These are phyloP conservation scores for Xylariomycetidae sp. DNA, from an alignment of 2,329 filamentous ascomycete genomes.

Conservation along the genomic window DNA sequence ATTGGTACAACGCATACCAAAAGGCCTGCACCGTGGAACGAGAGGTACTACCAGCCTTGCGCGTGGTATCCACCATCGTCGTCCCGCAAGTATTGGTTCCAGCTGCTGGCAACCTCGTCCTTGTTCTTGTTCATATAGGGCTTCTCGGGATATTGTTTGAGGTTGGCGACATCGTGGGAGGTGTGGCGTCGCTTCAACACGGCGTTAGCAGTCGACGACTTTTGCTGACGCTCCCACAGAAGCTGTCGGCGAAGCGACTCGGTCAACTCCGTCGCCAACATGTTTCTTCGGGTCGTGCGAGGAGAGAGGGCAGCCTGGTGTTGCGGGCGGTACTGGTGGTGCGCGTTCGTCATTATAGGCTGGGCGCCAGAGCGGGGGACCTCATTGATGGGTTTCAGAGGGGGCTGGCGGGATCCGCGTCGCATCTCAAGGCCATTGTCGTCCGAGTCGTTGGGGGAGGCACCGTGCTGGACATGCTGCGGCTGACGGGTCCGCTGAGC, in stretches of 20 bases:
- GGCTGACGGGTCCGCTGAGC: constrained; percentile 55
- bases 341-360: constrained; percentile 69
- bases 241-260: constrained; percentile 88
- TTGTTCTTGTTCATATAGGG: constrained; percentile 52
- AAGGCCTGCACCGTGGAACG: no score
- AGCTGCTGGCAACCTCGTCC: constrained; percentile 60
- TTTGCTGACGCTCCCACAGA: constrained; percentile 92
- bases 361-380: constrained; percentile 63
- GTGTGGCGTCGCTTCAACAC: constrained; percentile 87
- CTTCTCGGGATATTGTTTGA: constrained; percentile 73
- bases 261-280: constrained; percentile 91
- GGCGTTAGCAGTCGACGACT: constrained; percentile 81
- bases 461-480: constrained; percentile 36
- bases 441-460: constrained; percentile 53
- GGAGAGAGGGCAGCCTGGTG: constrained; percentile 79
- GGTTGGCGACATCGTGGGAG: constrained; percentile 81
- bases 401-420: constrained; percentile 44
- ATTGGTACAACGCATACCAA: no score
- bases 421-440: constrained; percentile 61
- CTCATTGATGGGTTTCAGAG: constrained; percentile 51
- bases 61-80: constrained; percentile 80
- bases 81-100: constrained; percentile 82
- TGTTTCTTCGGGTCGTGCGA: constrained; percentile 85
- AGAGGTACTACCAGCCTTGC: constrained; percentile 67
- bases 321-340: no score